Evolutionary conservation across 1,284 basidiomycete genomes (phyloP).

Genomic region (Rhodotorula sp.): DNA sequence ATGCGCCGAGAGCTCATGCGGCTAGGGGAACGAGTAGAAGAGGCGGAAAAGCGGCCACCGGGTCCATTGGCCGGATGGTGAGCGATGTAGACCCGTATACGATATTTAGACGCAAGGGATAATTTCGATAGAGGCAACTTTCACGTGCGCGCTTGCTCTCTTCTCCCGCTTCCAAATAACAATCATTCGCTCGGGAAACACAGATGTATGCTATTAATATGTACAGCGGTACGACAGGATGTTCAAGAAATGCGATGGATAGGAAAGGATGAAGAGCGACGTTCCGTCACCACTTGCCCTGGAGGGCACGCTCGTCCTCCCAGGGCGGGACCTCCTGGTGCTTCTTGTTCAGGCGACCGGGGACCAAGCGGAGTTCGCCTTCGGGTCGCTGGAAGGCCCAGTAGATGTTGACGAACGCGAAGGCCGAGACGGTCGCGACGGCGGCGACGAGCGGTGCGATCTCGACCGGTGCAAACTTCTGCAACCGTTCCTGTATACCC

Average conservation of each 20-base stretch:
- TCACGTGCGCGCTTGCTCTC: background rate
- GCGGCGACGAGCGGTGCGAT: background rate
- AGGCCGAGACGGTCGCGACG: background rate
- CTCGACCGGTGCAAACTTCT: constrained; percentile 11
- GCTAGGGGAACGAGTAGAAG: constrained; percentile 20
- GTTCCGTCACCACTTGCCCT: constrained; percentile 7
- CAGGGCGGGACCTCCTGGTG: constrained; percentile 1
- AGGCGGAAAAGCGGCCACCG: constrained; percentile 15
- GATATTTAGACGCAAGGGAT: background rate
- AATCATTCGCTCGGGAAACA: too few species aligned
- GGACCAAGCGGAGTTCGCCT: constrained; percentile 15
- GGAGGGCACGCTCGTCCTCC: constrained; percentile 17
- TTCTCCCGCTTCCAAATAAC: too few species aligned
- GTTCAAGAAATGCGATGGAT: too few species aligned
- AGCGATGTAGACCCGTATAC: background rate
- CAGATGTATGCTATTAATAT: too few species aligned
- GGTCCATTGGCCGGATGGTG: constrained; percentile 16
- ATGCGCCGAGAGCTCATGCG: constrained; percentile 38
- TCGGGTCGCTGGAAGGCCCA: constrained; percentile 6
- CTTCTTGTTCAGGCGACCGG: background rate
- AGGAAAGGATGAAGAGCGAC: background rate
- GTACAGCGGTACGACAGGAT: background rate
- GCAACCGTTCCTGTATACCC: background rate
- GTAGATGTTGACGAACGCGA: background rate
- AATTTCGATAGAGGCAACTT: background rate